Percentiles rank a stretch among this genome's conserved stretches.
These are phyloP conservation scores for Pholiota conissans DNA, from an alignment of 768 basidiomycete genomes.

Conservation along the genomic window DNA sequence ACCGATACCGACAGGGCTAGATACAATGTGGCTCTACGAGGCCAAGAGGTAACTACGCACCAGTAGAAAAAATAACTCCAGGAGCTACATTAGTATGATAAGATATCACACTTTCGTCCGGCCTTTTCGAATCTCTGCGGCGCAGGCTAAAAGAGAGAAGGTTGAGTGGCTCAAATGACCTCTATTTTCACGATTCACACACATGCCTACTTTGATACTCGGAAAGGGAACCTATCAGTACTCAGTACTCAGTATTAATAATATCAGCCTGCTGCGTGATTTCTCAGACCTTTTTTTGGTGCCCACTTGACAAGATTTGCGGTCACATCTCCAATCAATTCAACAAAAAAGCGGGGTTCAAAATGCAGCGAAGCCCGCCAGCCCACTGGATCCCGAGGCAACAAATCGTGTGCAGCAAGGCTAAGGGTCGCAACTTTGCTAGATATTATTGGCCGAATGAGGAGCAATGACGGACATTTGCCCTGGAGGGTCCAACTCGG, in stretches of 20 bases:
- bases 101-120: neutral
- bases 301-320: neutral
- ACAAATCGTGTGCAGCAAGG: neutral
- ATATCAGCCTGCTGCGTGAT: neutral
- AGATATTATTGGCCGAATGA: neutral
- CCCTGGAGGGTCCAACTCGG: neutral
- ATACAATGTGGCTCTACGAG: no score
- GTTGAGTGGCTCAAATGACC: neutral
- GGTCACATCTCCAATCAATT: neutral
- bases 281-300: no score
- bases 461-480: neutral
- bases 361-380: neutral
- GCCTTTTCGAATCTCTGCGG: no score
- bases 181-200: neutral
- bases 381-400: neutral
- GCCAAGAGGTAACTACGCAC: no score
- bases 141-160: no score
- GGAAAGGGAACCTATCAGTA: no score
- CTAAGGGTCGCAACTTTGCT: neutral
- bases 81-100: no score
- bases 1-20: neutral
- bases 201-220: no score
- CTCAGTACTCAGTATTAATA: neutral
- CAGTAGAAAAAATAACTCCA: no score
- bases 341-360: neutral